Percentiles rank a stretch among this genome's conserved stretches.
These are phyloP conservation scores for Talaromyces adpressus DNA, from an alignment of 495 filamentous ascomycete species.

Conservation along the genomic window DNA sequence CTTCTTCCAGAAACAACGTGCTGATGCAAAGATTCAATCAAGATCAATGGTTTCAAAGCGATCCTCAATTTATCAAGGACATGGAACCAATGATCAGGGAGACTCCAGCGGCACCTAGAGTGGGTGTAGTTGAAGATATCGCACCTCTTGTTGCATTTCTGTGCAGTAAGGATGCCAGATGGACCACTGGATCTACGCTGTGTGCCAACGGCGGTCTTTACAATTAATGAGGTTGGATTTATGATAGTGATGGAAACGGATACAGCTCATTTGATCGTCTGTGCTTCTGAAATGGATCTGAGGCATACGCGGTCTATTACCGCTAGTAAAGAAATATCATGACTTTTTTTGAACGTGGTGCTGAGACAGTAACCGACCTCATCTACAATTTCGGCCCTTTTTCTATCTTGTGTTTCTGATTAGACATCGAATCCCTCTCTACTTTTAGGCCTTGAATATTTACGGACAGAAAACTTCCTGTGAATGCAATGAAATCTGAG, in stretches of 20 bases:
- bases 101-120: conserved; percentile 8
- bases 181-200: conserved; percentile 10
- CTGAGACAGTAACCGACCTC: neutral
- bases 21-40: neutral
- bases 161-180: conserved; percentile 10
- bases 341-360: neutral
- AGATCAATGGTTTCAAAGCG: conserved; percentile 12
- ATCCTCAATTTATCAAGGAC: conserved; percentile 9
- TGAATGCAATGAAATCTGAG: neutral
- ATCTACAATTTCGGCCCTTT: neutral
- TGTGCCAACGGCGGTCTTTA: conserved; percentile 8
- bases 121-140: conserved; percentile 12
- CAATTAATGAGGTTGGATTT: neutral
- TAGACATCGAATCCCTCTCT: neutral
- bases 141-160: conserved; percentile 13
- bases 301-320: neutral
- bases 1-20: neutral
- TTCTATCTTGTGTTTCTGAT: neutral
- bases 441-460: neutral
- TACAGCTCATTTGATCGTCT: too few relatives aligned
- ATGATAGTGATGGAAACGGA: neutral
- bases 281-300: neutral
- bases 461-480: neutral
- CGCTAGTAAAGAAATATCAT: neutral
- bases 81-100: conserved; percentile 10